Conservation (phyloP, 352 stramenopile genomes). For the Phytophthora macrochlamydospora region DNA sequence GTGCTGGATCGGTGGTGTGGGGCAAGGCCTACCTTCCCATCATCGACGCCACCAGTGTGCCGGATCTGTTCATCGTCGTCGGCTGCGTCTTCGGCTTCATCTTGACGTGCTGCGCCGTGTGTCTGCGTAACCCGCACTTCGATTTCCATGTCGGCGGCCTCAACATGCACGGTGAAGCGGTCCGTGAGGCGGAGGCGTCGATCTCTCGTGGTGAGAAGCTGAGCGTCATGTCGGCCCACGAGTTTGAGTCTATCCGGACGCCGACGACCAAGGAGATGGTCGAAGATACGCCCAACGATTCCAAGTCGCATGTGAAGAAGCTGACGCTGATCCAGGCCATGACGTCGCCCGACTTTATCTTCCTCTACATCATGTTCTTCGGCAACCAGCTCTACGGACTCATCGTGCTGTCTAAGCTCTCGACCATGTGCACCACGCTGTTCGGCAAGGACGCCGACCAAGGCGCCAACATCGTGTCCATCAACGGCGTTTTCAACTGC, state of each 20-base stretch:
- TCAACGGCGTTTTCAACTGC: conserved; percentile 71
- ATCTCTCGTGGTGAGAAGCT: conserved; percentile 44
- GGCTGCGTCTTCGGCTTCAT: conserved; percentile 44
- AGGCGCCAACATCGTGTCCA: conserved; percentile 58
- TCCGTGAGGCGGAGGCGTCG: conserved; percentile 41
- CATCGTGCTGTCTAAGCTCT: conserved; percentile 71
- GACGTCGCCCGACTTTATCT: conserved; percentile 60
- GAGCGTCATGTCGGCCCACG: conserved; percentile 47
- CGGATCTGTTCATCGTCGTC: conserved; percentile 57
- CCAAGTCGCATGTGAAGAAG: conserved; percentile 49
- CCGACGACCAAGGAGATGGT: conserved; percentile 37
- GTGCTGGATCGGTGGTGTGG: conserved; percentile 68
- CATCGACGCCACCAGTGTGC: conserved; percentile 52
- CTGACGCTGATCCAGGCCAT: conserved; percentile 60
- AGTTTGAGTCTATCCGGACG: conserved; percentile 51
- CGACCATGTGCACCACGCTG: conserved; percentile 54
- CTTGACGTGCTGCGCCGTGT: conserved; percentile 47
- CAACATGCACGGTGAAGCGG: conserved; percentile 65
- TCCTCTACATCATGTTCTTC: conserved; percentile 79
- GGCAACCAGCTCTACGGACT: conserved; percentile 69
- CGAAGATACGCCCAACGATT: conserved; percentile 18
- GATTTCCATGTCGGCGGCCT: conserved; percentile 53
- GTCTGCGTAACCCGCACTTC: conserved; percentile 52
- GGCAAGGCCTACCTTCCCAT: conserved; percentile 65
- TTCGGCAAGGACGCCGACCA: conserved; percentile 48